Conservation (phyloP, 345 rosid genomes). For the Rhodamnia argentea region DNA sequence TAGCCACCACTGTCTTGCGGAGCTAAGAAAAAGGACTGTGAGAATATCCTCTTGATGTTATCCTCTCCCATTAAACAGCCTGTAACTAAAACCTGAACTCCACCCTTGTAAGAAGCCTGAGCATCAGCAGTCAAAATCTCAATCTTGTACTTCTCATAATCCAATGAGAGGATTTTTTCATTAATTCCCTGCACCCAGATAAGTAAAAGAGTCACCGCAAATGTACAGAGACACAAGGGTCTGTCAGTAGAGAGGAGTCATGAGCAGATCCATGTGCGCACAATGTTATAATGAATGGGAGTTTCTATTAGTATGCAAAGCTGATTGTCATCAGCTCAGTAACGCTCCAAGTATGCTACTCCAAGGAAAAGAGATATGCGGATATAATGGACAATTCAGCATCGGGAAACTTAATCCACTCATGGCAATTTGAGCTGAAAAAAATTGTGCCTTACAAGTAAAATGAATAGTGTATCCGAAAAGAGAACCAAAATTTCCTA, state of each 20-base stretch:
- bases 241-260: neutral
- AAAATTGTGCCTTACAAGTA: neutral
- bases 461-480: neutral
- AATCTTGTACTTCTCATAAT: conserved; percentile 34
- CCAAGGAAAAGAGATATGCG: neutral
- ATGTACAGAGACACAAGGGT: neutral
- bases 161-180: conserved; percentile 51
- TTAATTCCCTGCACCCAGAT: conserved; percentile 43
- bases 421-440: neutral
- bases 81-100: conserved; percentile 55
- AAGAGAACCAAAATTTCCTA: neutral
- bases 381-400: neutral
- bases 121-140: conserved; percentile 56
- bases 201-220: neutral
- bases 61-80: conserved; percentile 50
- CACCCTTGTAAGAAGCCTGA: conserved; percentile 36
- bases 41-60: conserved; percentile 28
- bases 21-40: conserved; percentile 68
- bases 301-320: neutral
- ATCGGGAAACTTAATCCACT: neutral
- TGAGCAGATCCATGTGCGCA: neutral
- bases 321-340: neutral
- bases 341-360: neutral
- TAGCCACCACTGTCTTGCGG: conserved; percentile 53
- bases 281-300: neutral